These are phyloP conservation scores for Flaveria sonorensis DNA, from an alignment of 129 eudicot species.

Conservation along the genomic window DNA sequence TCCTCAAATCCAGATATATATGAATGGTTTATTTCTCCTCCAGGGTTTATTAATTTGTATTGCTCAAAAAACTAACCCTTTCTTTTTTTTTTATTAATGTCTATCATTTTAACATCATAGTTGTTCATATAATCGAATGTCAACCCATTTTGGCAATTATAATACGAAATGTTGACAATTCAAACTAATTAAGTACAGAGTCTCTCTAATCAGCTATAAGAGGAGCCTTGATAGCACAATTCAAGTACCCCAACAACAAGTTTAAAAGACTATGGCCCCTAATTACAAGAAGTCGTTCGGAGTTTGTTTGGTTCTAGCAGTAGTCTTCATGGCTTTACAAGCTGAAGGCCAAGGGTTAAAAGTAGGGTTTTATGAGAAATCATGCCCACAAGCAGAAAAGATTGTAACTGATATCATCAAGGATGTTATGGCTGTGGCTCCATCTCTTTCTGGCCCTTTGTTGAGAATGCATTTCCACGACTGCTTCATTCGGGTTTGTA, in stretches of 20 bases:
- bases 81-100: too few species aligned
- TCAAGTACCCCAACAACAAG: conserved; percentile 10
- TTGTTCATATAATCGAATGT: background rate
- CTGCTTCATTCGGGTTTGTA: conserved; percentile 65
- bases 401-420: conserved; percentile 34
- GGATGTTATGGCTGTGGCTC: conserved; percentile 48
- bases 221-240: background rate
- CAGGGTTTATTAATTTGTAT: too few species aligned
- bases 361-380: conserved; percentile 51
- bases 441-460: conserved; percentile 60
- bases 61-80: too few species aligned
- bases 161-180: conserved; percentile 12
- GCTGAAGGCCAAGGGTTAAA: conserved; percentile 44
- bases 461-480: conserved; percentile 71
- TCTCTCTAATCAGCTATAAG: conserved; percentile 9
- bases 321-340: conserved; percentile 14
- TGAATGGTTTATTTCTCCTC: too few species aligned
- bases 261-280: conserved; percentile 14
- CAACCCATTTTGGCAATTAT: conserved; percentile 9
- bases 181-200: background rate
- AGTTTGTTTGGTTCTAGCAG: conserved; percentile 17
- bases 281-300: background rate
- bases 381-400: conserved; percentile 56
- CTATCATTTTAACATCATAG: background rate
- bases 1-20: too few species aligned